phyloP scores from a whole-genome alignment of 768 basidiomycete genomes.

The Gelatoporia subvermispora region DNA sequence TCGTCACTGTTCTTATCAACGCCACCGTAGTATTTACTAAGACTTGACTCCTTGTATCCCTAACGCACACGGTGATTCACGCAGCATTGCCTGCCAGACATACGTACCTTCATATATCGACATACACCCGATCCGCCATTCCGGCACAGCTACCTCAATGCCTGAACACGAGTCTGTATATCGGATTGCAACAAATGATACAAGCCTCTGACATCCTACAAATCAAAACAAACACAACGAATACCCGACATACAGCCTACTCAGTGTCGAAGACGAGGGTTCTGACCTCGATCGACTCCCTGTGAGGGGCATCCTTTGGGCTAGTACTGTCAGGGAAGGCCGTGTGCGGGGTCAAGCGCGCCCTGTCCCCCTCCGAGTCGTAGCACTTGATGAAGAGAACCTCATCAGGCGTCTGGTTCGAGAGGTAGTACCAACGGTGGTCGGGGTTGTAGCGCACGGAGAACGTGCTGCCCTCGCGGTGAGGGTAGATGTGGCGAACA shows the following conservation, averaged over 20 bases:
- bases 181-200: too few species aligned
- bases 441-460: slow-evolving; percentile 27
- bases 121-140: too few species aligned
- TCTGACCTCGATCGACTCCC: slow-evolving; percentile 36
- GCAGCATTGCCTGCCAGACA: too few species aligned
- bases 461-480: slow-evolving; percentile 30
- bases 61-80: too few species aligned
- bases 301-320: slow-evolving; percentile 26
- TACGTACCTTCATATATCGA: too few species aligned
- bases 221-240: too few species aligned
- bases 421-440: slow-evolving; percentile 35
- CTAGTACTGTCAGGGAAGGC: slow-evolving; percentile 30
- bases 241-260: slow-evolving; percentile 10
- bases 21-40: background rate
- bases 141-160: too few species aligned
- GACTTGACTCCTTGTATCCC: background rate
- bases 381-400: slow-evolving; percentile 36
- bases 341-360: slow-evolving; percentile 32
- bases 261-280: slow-evolving; percentile 32
- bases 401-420: slow-evolving; percentile 33
- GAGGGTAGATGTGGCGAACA: slow-evolving; percentile 29
- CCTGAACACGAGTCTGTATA: too few species aligned
- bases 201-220: too few species aligned
- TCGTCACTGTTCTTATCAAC: background rate
- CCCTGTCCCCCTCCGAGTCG: slow-evolving; percentile 30